Evolutionary conservation across 202 grass and related monocot species (phyloP), one percentile per base, ranked within the genome.

Genomic region (Elaeis oleifera): DNA sequence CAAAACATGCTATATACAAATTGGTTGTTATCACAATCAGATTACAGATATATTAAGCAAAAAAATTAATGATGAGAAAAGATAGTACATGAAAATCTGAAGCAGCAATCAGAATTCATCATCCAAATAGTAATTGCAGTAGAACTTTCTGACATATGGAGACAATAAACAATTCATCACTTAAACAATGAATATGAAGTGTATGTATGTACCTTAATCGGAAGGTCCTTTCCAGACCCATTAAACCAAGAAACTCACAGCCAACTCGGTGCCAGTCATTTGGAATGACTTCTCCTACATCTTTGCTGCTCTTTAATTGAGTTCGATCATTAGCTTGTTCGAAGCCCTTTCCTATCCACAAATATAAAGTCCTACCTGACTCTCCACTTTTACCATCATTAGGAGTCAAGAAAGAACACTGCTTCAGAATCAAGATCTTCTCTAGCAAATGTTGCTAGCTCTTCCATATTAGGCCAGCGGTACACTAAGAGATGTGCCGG

Each of bases 281-380:
- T 76, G 68, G 53, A 19, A 62, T 71, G 83, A 60, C 53, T 51
- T 52, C 23, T 19, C 17, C 36, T 44, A 44, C 6, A 5, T 71
- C 68, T 26, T 25, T 32, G 24, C 57, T 50, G 8, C 44, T 71
- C 23, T 51, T 71, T 23, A 27, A 64, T 23, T 81, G 29, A 50
- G 56, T 71, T 63, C 71, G 66, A 13, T 58, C 68, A 78, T 75
- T 69, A 16, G 63, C 61, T 16, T 39, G 60, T 60, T 88, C 82
- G 77, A 81, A 84, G 65, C 81, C 77, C 62, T 77, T 84, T 53
- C 92, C 92, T 86, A 97, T 52, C 84, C 87, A 97, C 63, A 97
- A 63, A 68, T 63, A 87, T 64, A 91, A 59, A 11, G 24, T 72
- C 51, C 77, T 74, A 83, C 50, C 84, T 58, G 64, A 72, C 53